phyloP scores from a whole-genome alignment of 495 filamentous ascomycete species.

The Podospora pseudopauciseta region DNA sequence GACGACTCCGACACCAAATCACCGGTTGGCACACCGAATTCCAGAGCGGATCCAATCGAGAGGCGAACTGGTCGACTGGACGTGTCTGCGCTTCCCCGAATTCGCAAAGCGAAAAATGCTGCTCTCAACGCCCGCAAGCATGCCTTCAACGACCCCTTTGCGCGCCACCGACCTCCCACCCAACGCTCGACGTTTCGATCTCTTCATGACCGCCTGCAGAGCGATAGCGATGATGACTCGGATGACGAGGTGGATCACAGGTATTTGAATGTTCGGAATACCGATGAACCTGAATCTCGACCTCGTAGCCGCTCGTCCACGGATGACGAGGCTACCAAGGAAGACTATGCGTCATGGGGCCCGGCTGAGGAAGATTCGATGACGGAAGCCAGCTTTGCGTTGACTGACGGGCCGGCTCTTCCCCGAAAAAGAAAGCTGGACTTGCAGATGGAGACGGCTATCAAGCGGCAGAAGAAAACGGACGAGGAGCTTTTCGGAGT shows the following conservation, averaged over 20 bases:
- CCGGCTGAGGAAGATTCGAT: conserved; percentile 52
- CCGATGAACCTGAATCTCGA: conserved; percentile 77
- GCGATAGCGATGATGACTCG: conserved; percentile 58
- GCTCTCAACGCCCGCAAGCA: conserved; percentile 58
- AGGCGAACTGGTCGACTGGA: conserved; percentile 52
- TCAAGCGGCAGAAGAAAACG: conserved; percentile 70
- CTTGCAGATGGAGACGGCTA: conserved; percentile 54
- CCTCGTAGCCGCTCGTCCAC: conserved; percentile 74
- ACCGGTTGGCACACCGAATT: conserved; percentile 63
- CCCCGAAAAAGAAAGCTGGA: conserved; percentile 70
- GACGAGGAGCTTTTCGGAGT: conserved; percentile 73
- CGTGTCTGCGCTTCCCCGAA: conserved; percentile 64
- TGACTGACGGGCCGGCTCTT: conserved; percentile 38
- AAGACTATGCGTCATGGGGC: conserved; percentile 49
- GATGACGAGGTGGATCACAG: conserved; percentile 46
- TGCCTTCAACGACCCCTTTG: conserved; percentile 73
- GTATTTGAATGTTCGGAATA: conserved; percentile 61
- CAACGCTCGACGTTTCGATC: conserved; percentile 43
- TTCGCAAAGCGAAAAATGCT: conserved; percentile 59
- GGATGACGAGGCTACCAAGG: conserved; percentile 61
- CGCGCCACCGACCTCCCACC: conserved; percentile 58
- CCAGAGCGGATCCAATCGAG: conserved; percentile 55
- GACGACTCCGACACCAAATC: conserved; percentile 57
- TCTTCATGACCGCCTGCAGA: conserved; percentile 52
- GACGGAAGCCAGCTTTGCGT: conserved; percentile 52